Evolutionary conservation across 1,139 yeast species (phyloP), one percentile per base, ranked within the genome.

Genomic region (Yamadazyma mexicana): DNA sequence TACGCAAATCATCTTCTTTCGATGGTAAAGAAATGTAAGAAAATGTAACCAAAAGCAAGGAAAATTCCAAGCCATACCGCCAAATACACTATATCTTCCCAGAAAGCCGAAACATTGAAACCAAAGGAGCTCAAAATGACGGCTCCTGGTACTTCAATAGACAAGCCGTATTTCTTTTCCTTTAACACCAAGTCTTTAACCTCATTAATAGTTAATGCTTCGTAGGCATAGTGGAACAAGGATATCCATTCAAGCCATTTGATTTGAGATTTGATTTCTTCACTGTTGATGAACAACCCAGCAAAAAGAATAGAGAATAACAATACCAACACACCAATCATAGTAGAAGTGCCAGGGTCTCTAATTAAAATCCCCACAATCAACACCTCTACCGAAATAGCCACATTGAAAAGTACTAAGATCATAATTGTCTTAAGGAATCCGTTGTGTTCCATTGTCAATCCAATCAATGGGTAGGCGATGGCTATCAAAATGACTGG

Each of bases 121-220:
- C 98, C 98, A 69, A 92, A 92, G 0, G 98, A 89, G 51, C 95
- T 86, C 50, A 92, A 73, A 44, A 92, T 92, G 1, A 95, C 94
- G 1, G 98, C 98, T 5, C 98, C 98, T 0, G 98, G 98, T n/a
- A 92, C 95, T 61, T 89, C 96, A 50, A 92, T 92, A 37, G 92
- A 86, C 32, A 92, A 73, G 0, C 98, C 98, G 55, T 83, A 92
- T 62, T 92, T 92, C 58, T 82, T 83, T 58, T 92, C 98, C 48
- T 80, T 81, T 52, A 92, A 72, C 10, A 88, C 82, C 56, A 92
- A 73, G 37, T 87, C 87, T 55, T 83, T 85, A n/a, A 92, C 98
- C 59, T 92, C 98, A 59, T 92, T 92, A 39, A 92, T 91, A 1
- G 91, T 76, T 49, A 92, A 69, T 0, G 97, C 87, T 58, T 92